phyloP scores from a whole-genome alignment of 2,329 filamentous ascomycete species.

The Cordyceps cateniannulata region DNA sequence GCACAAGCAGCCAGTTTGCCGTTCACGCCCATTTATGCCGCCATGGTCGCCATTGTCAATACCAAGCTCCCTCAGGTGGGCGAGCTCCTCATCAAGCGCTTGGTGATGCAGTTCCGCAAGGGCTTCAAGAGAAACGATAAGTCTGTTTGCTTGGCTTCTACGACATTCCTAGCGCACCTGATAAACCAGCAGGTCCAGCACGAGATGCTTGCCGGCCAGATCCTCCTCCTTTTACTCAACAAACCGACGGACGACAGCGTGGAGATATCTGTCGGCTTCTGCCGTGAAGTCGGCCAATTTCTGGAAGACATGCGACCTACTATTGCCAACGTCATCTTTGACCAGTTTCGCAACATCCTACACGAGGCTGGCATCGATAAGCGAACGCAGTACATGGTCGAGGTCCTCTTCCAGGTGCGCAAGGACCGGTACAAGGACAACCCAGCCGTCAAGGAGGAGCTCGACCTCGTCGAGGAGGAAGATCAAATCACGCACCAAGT shows the following conservation, averaged over 20 bases:
- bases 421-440: conserved; percentile 98
- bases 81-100: conserved; percentile 76
- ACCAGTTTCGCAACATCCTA: conserved; percentile 90
- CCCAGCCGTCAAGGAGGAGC: conserved; percentile 79
- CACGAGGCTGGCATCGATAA: conserved; percentile 98
- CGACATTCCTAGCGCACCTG: conserved; percentile 89
- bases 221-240: conserved; percentile 82
- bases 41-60: conserved; percentile 94
- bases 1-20: conserved; percentile 92
- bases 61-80: conserved; percentile 94
- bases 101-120: conserved; percentile 91
- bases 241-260: conserved; percentile 97
- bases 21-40: conserved; percentile 93
- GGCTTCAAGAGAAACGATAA: conserved; percentile 96
- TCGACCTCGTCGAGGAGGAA: conserved; percentile 94
- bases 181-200: conserved; percentile 95
- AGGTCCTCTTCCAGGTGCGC: conserved; percentile 91
- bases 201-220: conserved; percentile 89
- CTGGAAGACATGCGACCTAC: conserved; percentile 90
- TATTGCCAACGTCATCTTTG: conserved; percentile 85
- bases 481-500: conserved; percentile 92
- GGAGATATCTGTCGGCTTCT: conserved; percentile 92
- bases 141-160: conserved; percentile 85
- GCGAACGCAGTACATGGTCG: conserved; percentile 98
- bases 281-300: conserved; percentile 87